Evolutionary conservation across 148 eudicot species (phyloP).

Genomic region (Cornus suecica): DNA sequence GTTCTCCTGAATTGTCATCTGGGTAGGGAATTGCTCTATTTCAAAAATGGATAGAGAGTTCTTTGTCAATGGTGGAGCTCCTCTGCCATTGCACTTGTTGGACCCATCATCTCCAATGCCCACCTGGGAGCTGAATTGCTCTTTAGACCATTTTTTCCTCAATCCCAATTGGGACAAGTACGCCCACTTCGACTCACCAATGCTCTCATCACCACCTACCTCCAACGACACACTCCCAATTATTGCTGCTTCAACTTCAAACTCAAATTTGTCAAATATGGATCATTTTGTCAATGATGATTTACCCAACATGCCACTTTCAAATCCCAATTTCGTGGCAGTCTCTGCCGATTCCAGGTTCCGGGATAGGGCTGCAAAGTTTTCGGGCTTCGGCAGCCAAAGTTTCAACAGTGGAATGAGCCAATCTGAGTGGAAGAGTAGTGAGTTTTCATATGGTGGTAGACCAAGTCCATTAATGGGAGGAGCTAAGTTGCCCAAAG

Average conservation of each 20-base stretch:
- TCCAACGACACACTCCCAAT: constrained; percentile 39
- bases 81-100: constrained; percentile 25
- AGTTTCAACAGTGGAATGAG: constrained; percentile 68
- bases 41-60: background rate
- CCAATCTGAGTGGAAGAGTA: constrained; percentile 22
- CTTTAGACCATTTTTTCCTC: constrained; percentile 28
- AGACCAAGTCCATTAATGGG: constrained; percentile 23
- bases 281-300: constrained; percentile 3
- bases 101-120: too few relatives aligned
- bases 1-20: too few relatives aligned
- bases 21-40: too few relatives aligned
- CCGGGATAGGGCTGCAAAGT: constrained; percentile 77
- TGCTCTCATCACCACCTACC: constrained; percentile 25
- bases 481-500: constrained; percentile 43
- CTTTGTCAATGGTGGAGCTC: background rate
- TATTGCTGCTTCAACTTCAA: background rate
- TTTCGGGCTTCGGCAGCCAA: constrained; percentile 76
- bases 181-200: constrained; percentile 48
- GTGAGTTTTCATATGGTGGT: constrained; percentile 19
- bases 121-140: constrained; percentile 22
- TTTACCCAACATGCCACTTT: background rate
- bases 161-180: too few relatives aligned
- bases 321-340: constrained; percentile 33
- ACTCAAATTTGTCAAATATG: constrained; percentile 24
- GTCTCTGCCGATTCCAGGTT: constrained; percentile 75